These are phyloP conservation scores for Epichloe uncinata DNA, from an alignment of 2,329 filamentous ascomycete genomes.

Conservation along the genomic window DNA sequence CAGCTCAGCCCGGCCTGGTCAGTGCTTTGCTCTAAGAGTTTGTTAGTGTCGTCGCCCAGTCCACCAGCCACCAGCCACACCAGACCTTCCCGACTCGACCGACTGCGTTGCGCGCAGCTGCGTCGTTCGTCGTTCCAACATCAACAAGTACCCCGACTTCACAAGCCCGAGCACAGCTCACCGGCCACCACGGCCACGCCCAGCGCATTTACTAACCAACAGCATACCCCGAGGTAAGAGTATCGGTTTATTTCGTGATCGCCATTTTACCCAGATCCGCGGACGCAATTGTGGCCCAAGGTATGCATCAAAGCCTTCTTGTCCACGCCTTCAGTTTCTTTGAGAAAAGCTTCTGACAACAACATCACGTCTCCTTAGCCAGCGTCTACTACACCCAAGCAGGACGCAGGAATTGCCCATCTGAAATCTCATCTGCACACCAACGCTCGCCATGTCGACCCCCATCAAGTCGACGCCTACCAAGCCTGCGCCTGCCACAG, in stretches of 20 bases:
- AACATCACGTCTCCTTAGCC: background rate
- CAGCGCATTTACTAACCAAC: constrained; percentile 18
- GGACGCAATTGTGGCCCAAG: background rate
- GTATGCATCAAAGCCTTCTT: background rate
- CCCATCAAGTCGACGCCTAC: constrained; percentile 25
- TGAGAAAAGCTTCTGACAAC: background rate
- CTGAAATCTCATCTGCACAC: background rate
- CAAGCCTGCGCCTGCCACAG: constrained; percentile 26
- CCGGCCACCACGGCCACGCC: constrained; percentile 18
- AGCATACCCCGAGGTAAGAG: constrained; percentile 6
- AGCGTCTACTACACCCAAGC: background rate
- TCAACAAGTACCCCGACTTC: constrained; percentile 16
- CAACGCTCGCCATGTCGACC: constrained; percentile 15
- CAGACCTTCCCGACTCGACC: background rate
- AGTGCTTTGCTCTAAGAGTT: no score
- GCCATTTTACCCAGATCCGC: background rate
- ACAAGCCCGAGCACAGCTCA: constrained; percentile 9
- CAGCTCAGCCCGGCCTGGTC: no score
- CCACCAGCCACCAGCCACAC: background rate
- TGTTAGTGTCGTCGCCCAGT: constrained; percentile 2
- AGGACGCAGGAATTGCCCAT: background rate
- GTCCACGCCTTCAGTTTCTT: background rate
- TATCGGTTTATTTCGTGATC: background rate
- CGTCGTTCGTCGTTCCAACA: constrained; percentile 8
- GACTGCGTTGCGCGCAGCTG: background rate